phyloP scores from a whole-genome alignment of 1,284 basidiomycete genomes.

The Pascua sp. region DNA sequence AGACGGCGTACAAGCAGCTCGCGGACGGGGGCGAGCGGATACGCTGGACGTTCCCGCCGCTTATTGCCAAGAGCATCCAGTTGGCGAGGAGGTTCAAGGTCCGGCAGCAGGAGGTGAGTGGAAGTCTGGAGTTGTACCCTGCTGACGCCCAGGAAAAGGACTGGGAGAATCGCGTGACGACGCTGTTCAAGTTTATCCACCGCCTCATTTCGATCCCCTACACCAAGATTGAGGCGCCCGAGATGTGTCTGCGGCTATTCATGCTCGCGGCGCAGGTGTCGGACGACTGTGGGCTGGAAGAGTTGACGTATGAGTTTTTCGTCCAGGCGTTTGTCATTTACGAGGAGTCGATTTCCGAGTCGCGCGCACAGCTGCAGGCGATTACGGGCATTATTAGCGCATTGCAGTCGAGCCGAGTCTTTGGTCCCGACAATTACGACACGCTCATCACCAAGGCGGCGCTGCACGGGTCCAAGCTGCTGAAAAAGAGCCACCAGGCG shows the following conservation, averaged over 20 bases:
- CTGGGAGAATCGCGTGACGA: constrained; percentile 74
- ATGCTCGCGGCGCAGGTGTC: constrained; percentile 89
- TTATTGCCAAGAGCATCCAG: constrained; percentile 86
- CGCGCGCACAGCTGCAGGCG: constrained; percentile 83
- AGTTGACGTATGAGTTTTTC: constrained; percentile 90
- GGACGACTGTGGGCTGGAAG: constrained; percentile 87
- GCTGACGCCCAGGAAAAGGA: constrained; percentile 59
- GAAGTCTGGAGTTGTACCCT: no score
- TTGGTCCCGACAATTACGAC: constrained; percentile 87
- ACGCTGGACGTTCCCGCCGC: constrained; percentile 87
- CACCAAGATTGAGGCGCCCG: constrained; percentile 83
- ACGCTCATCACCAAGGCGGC: constrained; percentile 94
- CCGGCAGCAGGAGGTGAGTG: constrained; percentile 50
- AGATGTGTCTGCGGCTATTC: constrained; percentile 83
- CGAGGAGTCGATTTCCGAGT: constrained; percentile 91
- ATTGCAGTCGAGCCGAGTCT: constrained; percentile 76
- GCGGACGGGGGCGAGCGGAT: constrained; percentile 88
- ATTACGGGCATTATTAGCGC: constrained; percentile 88
- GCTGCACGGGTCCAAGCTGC: constrained; percentile 81
- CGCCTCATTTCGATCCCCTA: constrained; percentile 86
- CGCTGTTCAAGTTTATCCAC: constrained; percentile 85
- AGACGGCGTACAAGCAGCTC: constrained; percentile 81
- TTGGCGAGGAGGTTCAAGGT: constrained; percentile 82
- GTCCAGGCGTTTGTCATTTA: constrained; percentile 94
- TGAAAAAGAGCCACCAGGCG: constrained; percentile 96